phyloP scores from a whole-genome alignment of 139 green algal genomes.

The Volvox reticuliferus region DNA sequence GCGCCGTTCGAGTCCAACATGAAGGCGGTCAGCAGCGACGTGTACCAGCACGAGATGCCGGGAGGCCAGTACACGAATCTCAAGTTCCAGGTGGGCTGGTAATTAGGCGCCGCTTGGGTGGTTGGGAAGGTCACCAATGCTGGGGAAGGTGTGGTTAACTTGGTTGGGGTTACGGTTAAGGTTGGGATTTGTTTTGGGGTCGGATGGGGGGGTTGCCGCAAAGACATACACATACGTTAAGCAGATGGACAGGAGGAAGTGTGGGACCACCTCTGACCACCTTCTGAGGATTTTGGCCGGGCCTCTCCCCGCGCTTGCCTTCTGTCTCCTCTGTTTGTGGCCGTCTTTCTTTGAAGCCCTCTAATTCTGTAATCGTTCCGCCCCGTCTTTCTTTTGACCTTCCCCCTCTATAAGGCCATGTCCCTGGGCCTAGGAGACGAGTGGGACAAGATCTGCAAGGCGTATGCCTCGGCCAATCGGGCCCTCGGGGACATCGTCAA shows the following conservation, averaged over 20 bases:
- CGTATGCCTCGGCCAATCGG: constrained; percentile 92
- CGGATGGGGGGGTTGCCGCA: no score
- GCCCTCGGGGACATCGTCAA: constrained; percentile 96
- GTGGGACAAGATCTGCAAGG: constrained; percentile 88
- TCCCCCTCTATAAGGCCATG: constrained; percentile 66
- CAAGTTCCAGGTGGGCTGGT: constrained; percentile 54
- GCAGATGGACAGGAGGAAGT: no score
- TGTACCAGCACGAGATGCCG: constrained; percentile 97
- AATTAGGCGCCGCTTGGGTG: no score
- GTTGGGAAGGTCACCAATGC: no score
- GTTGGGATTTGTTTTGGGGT: no score
- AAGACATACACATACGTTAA: no score
- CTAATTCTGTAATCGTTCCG: background rate
- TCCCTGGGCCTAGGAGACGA: constrained; percentile 85
- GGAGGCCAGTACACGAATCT: constrained; percentile 69
- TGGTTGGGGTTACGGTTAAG: no score
- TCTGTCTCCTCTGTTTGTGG: no score
- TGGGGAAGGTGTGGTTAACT: no score
- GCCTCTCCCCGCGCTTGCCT: background rate
- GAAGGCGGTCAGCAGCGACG: constrained; percentile 74
- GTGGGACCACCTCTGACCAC: no score
- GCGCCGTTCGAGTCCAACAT: constrained; percentile 91
- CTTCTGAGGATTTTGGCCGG: no score
- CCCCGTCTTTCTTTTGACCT: background rate
- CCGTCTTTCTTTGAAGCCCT: no score